Base-by-base conservation (phyloP, 805 yeast genomes). In the Cyberlindnera mississippiensis region DNA sequence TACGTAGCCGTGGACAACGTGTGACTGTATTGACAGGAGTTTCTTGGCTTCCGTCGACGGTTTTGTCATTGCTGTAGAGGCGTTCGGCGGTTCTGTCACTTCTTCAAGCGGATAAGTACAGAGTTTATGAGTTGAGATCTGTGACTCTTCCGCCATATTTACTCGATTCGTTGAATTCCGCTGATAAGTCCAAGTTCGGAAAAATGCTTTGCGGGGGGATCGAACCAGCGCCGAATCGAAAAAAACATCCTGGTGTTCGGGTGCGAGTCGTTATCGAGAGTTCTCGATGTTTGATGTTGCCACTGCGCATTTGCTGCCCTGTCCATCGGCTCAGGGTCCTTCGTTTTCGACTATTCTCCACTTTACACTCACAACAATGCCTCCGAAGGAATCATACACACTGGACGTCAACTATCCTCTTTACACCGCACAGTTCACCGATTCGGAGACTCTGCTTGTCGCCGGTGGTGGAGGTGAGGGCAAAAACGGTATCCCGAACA, bases 391-490 rank as follows among this genome's bases (percentile, higher is more conserved):
- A 14, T 29, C 45, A 8, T 12, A 18, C 10, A 43, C 41, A 4
- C 10, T 48, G 6, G 45, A 63, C 38, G 52, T 63, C 30, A 89
- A 85, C 3, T 48, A 48, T 54, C 98, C 99, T 1, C 71, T 89
- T 11, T 85, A 83, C 52, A 91, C 88, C 3, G 82, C 91, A 40
- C 76, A 77, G 46, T 89, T 87, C 59, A 68, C 81, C 34, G 71
- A 75, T 50, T 73, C 80, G 48, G 64, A 69, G 46, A 74, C 80
- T 2, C 60, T 90, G 20, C 61, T 89, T 37, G 83, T 83, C 22
- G 80, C 88, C 3, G 99, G 99, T 32, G 99, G 99, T 34, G 97
- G 97, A 24, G 98, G 97, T 19, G 95, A 87, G 60, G 96, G 96
- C 9, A 81, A 80, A 56, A 83, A 87, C 55, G 96, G 96, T 24